Conservation (phyloP, 2,329 filamentous ascomycete genomes). For the Raffaelea albimanens region DNA sequence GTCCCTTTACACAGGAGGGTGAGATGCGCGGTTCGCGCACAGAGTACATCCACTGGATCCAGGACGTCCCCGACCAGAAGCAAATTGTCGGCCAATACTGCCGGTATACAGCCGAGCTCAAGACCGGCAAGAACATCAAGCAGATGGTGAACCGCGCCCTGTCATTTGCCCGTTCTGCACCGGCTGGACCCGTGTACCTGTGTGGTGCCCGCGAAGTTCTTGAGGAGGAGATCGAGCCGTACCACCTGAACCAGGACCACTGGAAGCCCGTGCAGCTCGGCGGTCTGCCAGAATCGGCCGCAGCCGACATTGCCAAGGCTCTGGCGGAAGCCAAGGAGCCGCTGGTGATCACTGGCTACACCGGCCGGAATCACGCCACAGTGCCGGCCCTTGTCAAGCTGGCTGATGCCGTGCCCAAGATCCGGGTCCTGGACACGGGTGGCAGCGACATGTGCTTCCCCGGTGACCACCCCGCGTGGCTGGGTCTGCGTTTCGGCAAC, state of each 20-base stretch:
- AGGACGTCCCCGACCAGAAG: conserved; percentile 25
- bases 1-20: conserved; percentile 32
- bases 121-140: conserved; percentile 76
- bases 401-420: conserved; percentile 56
- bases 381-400: conserved; percentile 55
- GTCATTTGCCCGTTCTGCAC: conserved; percentile 70
- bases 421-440: conserved; percentile 66
- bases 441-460: conserved; percentile 79
- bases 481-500: conserved; percentile 64
- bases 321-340: conserved; percentile 56
- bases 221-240: conserved; percentile 73
- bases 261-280: conserved; percentile 66
- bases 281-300: conserved; percentile 41
- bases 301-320: conserved; percentile 51
- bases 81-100: conserved; percentile 71
- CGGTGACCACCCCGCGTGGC: conserved; percentile 55
- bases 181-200: conserved; percentile 72
- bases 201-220: conserved; percentile 72
- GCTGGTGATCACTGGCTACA: conserved; percentile 61
- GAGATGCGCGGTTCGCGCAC: conserved; percentile 30
- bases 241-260: conserved; percentile 54
- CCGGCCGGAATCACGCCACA: conserved; percentile 56
- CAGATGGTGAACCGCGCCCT: conserved; percentile 80
- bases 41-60: conserved; percentile 33
- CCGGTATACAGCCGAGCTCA: conserved; percentile 73